Evolutionary conservation across 352 stramenopile species (phyloP).

Genomic region (Phytophthora sp.): DNA sequence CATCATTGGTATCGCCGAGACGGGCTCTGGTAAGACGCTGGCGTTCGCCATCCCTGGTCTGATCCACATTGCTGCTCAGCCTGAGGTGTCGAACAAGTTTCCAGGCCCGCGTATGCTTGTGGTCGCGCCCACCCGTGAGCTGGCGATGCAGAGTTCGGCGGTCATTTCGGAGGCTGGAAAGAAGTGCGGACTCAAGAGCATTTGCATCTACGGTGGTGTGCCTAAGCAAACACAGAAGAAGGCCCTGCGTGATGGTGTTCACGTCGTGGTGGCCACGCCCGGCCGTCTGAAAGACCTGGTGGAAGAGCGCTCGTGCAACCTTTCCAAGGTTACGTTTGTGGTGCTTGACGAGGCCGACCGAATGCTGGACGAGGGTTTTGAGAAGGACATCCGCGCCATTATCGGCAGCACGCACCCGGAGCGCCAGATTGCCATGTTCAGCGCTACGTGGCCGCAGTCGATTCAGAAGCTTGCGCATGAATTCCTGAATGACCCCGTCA

Average conservation of each 20-base stretch:
- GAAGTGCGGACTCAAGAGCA: constrained; percentile 81
- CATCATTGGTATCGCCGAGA: constrained; percentile 94
- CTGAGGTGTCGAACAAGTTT: constrained; percentile 56
- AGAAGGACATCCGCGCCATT: constrained; percentile 93
- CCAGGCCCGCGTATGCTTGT: constrained; percentile 92
- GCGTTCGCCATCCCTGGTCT: constrained; percentile 96
- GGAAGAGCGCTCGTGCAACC: constrained; percentile 84
- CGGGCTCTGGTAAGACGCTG: constrained; percentile 96
- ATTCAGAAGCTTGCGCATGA: constrained; percentile 97
- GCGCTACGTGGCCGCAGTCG: constrained; percentile 95
- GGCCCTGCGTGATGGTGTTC: constrained; percentile 85
- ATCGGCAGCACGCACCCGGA: constrained; percentile 80
- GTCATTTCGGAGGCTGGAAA: constrained; percentile 94
- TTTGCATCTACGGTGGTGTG: constrained; percentile 96
- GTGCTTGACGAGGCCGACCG: constrained; percentile 97
- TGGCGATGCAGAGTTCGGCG: constrained; percentile 94
- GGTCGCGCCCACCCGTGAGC: constrained; percentile 93
- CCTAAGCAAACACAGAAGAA: constrained; percentile 94
- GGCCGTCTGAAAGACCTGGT: constrained; percentile 94
- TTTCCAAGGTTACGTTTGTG: constrained; percentile 91
- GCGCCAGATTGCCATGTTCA: constrained; percentile 98
- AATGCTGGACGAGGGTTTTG: constrained; percentile 95
- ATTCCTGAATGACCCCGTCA: constrained; percentile 94
- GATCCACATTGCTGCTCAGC: constrained; percentile 81
- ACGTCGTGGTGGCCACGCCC: constrained; percentile 96